Percentiles rank a stretch among this genome's conserved stretches.
Conservation (phyloP, 106 monocot genomes). For the Dendrobium huoshanense region DNA sequence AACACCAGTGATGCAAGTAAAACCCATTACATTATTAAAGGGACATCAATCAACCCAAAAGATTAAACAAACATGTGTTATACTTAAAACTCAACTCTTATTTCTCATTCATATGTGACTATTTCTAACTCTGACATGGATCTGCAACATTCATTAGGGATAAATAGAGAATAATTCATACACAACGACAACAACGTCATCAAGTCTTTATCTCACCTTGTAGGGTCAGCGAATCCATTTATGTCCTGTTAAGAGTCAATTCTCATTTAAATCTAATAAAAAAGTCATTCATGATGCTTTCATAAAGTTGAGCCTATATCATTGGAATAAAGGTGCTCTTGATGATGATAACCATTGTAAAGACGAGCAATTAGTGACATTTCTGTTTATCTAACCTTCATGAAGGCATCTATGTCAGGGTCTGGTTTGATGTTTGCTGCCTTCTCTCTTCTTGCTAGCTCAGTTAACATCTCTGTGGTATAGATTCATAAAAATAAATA, state of each 20-base stretch:
- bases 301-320: neutral
- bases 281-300: too few species aligned
- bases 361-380: neutral
- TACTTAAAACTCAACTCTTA: neutral
- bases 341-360: neutral
- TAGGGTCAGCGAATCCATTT: too few species aligned
- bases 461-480: conserved; percentile 46
- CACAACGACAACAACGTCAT: too few species aligned
- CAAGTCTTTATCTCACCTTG: too few species aligned
- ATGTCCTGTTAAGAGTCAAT: too few species aligned
- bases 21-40: too few species aligned
- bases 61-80: too few species aligned
- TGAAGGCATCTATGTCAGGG: conserved; percentile 59
- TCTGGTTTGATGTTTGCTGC: conserved; percentile 71
- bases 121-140: neutral
- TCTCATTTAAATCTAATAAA: too few species aligned
- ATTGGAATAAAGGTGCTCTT: neutral
- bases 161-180: neutral
- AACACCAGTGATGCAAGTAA: too few species aligned
- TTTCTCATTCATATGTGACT: neutral
- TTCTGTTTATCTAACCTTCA: conserved; percentile 48
- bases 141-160: neutral
- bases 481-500: neutral
- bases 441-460: conserved; percentile 61
- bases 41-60: too few species aligned